Evolutionary conservation across 257 asterid species (phyloP).

Genomic region (Nicotiana undulata): DNA sequence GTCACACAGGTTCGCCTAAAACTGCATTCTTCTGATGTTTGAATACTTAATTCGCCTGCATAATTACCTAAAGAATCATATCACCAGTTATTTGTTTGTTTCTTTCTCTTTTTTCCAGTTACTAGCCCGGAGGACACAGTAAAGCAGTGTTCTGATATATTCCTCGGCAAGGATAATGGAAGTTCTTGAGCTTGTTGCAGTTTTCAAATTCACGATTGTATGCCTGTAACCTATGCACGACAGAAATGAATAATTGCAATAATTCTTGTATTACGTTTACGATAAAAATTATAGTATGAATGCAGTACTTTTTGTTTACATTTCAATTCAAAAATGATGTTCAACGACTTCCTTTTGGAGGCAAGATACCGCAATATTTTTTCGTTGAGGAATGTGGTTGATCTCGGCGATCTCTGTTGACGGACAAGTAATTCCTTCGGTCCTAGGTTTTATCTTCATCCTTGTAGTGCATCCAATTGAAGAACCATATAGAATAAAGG

Average conservation of each 20-base stretch:
- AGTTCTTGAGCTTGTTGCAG: constrained; percentile 12
- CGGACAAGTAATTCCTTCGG: too few species aligned
- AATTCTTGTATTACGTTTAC: background rate
- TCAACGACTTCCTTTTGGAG: background rate
- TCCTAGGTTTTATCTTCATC: too few species aligned
- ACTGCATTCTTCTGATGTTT: background rate
- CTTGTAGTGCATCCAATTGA: too few species aligned
- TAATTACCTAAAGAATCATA: background rate
- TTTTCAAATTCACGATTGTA: background rate
- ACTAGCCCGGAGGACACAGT: constrained; percentile 76
- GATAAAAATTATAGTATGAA: background rate
- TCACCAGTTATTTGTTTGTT: background rate
- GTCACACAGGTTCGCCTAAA: constrained; percentile 72
- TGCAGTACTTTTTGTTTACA: background rate
- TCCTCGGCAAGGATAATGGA: constrained; percentile 44
- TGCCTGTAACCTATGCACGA: background rate
- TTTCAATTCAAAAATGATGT: background rate
- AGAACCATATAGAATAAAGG: too few species aligned
- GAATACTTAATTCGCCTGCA: background rate
- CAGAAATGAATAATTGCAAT: background rate
- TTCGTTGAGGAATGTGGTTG: background rate
- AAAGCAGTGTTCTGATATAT: constrained; percentile 44
- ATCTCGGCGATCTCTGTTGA: background rate
- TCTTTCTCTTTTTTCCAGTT: constrained; percentile 31
- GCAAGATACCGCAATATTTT: background rate